Conservation (phyloP, 164 flowering plant species). For the Liquidambar formosana region DNA sequence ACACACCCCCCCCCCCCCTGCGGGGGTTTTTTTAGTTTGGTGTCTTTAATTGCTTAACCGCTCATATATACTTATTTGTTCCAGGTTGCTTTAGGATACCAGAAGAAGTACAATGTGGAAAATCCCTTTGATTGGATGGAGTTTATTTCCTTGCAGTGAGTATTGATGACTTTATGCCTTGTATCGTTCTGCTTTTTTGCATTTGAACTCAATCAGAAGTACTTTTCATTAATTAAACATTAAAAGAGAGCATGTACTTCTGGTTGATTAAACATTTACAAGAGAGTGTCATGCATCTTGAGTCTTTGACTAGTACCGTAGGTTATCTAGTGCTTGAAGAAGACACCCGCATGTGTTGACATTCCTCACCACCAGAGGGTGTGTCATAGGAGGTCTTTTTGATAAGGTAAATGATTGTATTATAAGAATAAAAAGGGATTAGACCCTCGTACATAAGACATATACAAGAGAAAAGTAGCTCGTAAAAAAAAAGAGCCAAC, state of each 20-base stretch:
- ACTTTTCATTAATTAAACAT: no score
- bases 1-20: neutral
- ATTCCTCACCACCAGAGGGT: neutral
- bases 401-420: no score
- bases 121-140: slow-evolving; percentile 98
- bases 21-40: neutral
- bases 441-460: no score
- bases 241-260: no score
- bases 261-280: no score
- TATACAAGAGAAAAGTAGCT: no score
- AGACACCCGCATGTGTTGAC: no score
- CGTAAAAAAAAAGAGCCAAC: no score
- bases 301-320: neutral
- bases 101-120: slow-evolving; percentile 58
- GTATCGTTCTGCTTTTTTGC: neutral
- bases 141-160: slow-evolving; percentile 81
- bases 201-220: neutral
- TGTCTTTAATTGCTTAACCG: neutral
- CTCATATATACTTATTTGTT: slow-evolving; percentile 3
- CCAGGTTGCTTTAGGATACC: slow-evolving; percentile 63
- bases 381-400: neutral
- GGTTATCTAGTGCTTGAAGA: neutral
- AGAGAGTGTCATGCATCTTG: neutral
- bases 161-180: slow-evolving; percentile 11
- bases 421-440: no score